Evolutionary conservation across 495 filamentous ascomycete species (phyloP).

Genomic region (Hyaloscypha variabilis): DNA sequence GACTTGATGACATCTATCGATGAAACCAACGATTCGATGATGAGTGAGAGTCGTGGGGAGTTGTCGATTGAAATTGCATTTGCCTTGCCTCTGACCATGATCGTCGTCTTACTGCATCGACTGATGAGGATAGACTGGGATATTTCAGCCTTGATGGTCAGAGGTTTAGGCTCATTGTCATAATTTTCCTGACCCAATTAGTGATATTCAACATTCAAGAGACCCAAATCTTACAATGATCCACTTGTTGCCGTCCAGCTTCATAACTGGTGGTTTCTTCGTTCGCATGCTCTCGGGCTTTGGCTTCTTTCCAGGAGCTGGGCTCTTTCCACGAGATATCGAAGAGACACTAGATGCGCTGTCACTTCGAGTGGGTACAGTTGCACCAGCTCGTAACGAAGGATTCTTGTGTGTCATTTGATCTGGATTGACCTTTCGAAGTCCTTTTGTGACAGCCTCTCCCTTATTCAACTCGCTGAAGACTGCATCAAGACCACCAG

Average conservation of each 20-base stretch:
- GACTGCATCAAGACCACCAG: conserved; percentile 74
- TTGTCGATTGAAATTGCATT: conserved; percentile 96
- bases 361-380: conserved; percentile 63
- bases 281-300: conserved; percentile 94
- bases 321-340: conserved; percentile 68
- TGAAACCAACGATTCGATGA: conserved; percentile 88
- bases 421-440: conserved; percentile 90
- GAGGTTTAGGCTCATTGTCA: conserved; percentile 67
- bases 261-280: conserved; percentile 90
- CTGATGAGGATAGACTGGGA: conserved; percentile 91
- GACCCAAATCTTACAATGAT: conserved; percentile 57
- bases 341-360: conserved; percentile 49
- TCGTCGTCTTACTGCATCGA: conserved; percentile 85
- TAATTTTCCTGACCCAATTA: conserved; percentile 72
- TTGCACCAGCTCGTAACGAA: conserved; percentile 72
- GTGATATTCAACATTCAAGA: not conserved
- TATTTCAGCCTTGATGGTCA: conserved; percentile 78
- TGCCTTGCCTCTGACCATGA: conserved; percentile 87
- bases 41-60: conserved; percentile 77
- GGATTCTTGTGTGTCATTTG: conserved; percentile 99
- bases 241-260: conserved; percentile 96
- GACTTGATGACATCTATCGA: conserved; percentile 93
- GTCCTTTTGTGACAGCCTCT: conserved; percentile 77
- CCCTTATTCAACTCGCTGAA: conserved; percentile 92
- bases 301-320: conserved; percentile 84